A percentile compares a stretch with the other conserved stretches of the same genome.
phyloP scores from a whole-genome alignment of 208 protist species.

The Acanthamoeba culbertsoni region DNA sequence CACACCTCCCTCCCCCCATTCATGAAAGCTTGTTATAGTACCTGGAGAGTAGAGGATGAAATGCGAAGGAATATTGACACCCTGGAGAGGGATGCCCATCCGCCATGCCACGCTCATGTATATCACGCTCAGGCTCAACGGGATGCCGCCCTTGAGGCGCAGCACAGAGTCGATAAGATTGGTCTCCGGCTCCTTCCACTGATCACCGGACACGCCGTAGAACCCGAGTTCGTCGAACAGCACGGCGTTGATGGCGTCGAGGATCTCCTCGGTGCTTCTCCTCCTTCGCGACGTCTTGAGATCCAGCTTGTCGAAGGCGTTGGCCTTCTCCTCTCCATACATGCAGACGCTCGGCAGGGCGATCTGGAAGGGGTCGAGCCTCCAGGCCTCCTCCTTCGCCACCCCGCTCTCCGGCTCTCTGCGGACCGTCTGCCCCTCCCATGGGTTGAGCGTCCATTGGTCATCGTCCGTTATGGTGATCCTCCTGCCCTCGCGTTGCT shows the following conservation, averaged over 20 bases:
- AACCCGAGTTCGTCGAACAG: neutral
- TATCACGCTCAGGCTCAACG: neutral
- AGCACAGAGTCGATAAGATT: slow-evolving; percentile 7
- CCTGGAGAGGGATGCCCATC: neutral
- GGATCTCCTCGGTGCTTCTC: neutral
- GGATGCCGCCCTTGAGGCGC: slow-evolving; percentile 5
- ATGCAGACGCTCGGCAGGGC: neutral
- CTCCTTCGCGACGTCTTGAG: too few species aligned
- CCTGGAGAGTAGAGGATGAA: slow-evolving; percentile 3
- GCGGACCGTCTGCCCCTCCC: neutral
- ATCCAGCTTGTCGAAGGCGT: neutral
- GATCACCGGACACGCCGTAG: neutral
- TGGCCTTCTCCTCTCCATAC: neutral
- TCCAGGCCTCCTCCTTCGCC: neutral
- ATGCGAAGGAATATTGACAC: neutral
- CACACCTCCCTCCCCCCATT: too few species aligned
- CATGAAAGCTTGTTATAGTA: neutral
- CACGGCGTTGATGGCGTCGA: neutral
- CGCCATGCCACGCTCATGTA: neutral
- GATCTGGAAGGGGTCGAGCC: neutral
- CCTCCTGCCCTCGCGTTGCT: neutral
- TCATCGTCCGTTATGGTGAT: neutral
- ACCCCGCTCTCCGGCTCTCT: neutral
- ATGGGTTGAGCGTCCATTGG: neutral
- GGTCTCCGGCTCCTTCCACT: neutral